Evolutionary conservation across 2,329 filamentous ascomycete species (phyloP).

Genomic region (Microdochium trichocladiopsis): DNA sequence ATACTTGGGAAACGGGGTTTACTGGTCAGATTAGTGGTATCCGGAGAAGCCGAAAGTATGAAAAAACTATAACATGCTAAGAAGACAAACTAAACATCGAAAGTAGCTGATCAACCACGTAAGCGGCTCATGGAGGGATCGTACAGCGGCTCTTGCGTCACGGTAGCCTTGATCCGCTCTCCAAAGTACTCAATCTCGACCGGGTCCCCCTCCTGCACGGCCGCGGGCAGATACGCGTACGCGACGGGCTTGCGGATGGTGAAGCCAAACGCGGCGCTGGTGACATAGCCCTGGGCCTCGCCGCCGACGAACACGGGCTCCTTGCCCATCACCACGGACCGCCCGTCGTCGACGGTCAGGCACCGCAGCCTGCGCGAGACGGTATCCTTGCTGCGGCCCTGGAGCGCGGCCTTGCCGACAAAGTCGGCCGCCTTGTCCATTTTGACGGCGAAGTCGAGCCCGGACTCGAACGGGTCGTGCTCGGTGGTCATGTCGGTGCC

Average conservation of each 20-base stretch:
- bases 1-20: too few species aligned
- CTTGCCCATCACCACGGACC: conserved; percentile 52
- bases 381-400: conserved; percentile 28
- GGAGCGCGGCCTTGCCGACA: conserved; percentile 42
- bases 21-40: too few species aligned
- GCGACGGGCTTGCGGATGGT: conserved; percentile 51
- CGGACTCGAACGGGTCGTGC: conserved; percentile 53
- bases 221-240: conserved; percentile 47
- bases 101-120: conserved; percentile 1
- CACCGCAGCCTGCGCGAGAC: conserved; percentile 32
- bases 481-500: conserved; percentile 54
- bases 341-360: conserved; percentile 47
- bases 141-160: conserved; percentile 40
- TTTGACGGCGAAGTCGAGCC: conserved; percentile 42
- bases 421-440: conserved; percentile 34
- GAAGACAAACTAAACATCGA: too few species aligned
- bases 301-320: conserved; percentile 49
- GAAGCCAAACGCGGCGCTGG: conserved; percentile 54
- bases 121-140: conserved; percentile 21
- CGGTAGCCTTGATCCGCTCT: conserved; percentile 42
- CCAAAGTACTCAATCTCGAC: conserved; percentile 60
- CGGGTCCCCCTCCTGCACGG: conserved; percentile 34
- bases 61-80: too few species aligned
- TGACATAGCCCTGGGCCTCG: conserved; percentile 47
- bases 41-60: too few species aligned